Conservation (phyloP, 768 basidiomycete genomes). For the Amanita inopinata region DNA sequence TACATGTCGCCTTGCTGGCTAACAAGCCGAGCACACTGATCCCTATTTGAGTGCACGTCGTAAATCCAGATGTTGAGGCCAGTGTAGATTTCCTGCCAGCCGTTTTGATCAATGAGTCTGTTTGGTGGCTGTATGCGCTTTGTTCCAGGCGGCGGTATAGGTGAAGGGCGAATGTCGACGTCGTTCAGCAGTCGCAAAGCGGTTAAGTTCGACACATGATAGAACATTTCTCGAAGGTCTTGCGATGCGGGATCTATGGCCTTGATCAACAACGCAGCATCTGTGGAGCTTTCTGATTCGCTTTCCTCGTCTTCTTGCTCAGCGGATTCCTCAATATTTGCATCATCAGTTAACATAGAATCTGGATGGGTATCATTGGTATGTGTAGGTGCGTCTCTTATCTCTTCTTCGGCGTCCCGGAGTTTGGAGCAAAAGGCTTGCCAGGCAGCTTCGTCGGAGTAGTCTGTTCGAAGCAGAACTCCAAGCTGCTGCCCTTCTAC, state of each 20-base stretch:
- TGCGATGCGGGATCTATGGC: slow-evolving; percentile 37
- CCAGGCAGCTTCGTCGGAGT: slow-evolving; percentile 61
- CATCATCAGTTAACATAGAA: slow-evolving; percentile 20
- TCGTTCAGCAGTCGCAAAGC: slow-evolving; percentile 66
- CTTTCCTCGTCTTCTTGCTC: slow-evolving; percentile 7
- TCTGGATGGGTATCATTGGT: too few species aligned
- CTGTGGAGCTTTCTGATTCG: slow-evolving; percentile 9
- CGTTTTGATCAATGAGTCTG: slow-evolving; percentile 48
- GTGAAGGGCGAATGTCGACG: slow-evolving; percentile 51
- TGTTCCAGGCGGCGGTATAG: slow-evolving; percentile 32
- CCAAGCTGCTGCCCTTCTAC: slow-evolving; percentile 43
- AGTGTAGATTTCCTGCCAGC: slow-evolving; percentile 66
- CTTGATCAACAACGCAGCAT: slow-evolving; percentile 33
- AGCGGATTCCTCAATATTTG: slow-evolving; percentile 25
- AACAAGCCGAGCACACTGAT: slow-evolving; percentile 61
- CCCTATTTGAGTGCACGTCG: slow-evolving; percentile 52
- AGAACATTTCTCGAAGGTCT: slow-evolving; percentile 31
- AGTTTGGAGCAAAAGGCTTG: slow-evolving; percentile 39
- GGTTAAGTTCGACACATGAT: slow-evolving; percentile 50
- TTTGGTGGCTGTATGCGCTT: slow-evolving; percentile 41
- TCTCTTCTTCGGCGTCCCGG: slow-evolving; percentile 47
- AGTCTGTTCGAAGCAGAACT: slow-evolving; percentile 67
- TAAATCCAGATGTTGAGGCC: slow-evolving; percentile 72
- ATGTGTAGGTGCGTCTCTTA: slow-evolving; percentile 21
- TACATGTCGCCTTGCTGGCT: slow-evolving; percentile 53